phyloP scores from a whole-genome alignment of 768 basidiomycete genomes.

The Pulveroboletus frians region DNA sequence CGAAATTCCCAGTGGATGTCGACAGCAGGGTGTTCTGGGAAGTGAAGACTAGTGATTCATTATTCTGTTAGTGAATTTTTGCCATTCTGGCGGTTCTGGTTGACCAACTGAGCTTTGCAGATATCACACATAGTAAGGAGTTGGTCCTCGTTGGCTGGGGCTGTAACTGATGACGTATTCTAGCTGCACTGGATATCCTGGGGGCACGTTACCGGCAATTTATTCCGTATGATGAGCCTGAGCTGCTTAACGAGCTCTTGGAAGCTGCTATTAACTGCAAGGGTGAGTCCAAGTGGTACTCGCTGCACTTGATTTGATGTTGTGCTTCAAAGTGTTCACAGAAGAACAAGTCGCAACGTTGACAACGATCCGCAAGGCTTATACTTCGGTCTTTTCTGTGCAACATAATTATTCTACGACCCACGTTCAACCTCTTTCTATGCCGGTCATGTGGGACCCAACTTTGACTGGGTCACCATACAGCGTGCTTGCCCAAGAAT shows the following conservation, averaged over 20 bases:
- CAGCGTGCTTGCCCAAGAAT: constrained; percentile 63
- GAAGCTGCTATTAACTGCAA: constrained; percentile 50
- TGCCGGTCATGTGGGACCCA: constrained; percentile 22
- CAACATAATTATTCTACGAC: constrained; percentile 4
- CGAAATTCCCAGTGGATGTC: constrained; percentile 72
- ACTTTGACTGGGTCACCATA: constrained; percentile 26
- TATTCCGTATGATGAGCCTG: constrained; percentile 30
- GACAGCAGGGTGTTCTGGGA: constrained; percentile 79
- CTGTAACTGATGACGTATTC: constrained; percentile 21
- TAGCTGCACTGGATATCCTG: constrained; percentile 56
- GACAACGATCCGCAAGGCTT: constrained; percentile 38
- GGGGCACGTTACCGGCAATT: constrained; percentile 41
- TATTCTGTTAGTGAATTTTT: constrained; percentile 53
- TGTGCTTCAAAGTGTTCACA: constrained; percentile 49
- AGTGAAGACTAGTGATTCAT: constrained; percentile 49
- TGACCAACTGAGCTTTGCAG: constrained; percentile 19
- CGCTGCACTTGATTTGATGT: not conserved
- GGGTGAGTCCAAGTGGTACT: constrained; percentile 48
- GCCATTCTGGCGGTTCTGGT: not conserved
- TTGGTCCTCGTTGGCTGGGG: not conserved
- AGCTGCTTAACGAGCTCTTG: constrained; percentile 43
- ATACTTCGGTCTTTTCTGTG: constrained; percentile 15
- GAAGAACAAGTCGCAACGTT: constrained; percentile 51
- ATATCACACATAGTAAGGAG: constrained; percentile 33
- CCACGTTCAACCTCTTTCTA: constrained; percentile 9